phyloP scores from a whole-genome alignment of 306 rosid species.

The Trifolium subterraneum region DNA sequence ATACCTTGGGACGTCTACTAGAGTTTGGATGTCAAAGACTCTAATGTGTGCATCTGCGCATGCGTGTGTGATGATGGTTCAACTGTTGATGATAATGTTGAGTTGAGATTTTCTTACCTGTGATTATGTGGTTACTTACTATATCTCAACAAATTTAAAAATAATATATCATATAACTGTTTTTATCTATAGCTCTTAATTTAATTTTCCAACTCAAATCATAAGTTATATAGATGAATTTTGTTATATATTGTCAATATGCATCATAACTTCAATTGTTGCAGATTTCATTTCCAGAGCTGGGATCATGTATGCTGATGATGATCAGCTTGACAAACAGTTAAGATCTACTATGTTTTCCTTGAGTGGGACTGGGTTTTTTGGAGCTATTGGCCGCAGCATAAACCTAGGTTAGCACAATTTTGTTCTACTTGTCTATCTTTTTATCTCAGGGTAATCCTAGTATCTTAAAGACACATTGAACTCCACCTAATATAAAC shows the following conservation, averaged over 20 bases:
- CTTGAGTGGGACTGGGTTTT: conserved; percentile 80
- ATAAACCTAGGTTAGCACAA: conserved; percentile 74
- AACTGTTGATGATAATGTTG: not conserved
- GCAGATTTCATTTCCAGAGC: conserved; percentile 91
- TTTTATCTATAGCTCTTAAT: not conserved
- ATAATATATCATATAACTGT: too few species aligned
- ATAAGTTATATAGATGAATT: not conserved
- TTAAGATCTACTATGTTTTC: conserved; percentile 81
- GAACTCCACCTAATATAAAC: not conserved
- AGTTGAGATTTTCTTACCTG: too few species aligned
- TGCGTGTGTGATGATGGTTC: not conserved
- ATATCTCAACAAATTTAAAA: too few species aligned
- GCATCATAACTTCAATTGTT: conserved; percentile 62
- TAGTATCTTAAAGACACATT: not conserved
- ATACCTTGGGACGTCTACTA: too few species aligned
- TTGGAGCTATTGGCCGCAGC: conserved; percentile 90
- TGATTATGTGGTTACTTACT: too few species aligned
- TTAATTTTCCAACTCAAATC: conserved; percentile 13
- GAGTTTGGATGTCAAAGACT: too few species aligned
- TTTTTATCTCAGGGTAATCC: not conserved
- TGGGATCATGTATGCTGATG: conserved; percentile 82
- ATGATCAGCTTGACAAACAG: conserved; percentile 59
- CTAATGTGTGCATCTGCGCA: too few species aligned
- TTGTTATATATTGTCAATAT: conserved; percentile 43
- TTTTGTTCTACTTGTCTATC: not conserved